Percentiles rank a stretch among this genome's conserved stretches.
phyloP scores from a whole-genome alignment of 2,329 filamentous ascomycete genomes.

The Xylaria sp. region DNA sequence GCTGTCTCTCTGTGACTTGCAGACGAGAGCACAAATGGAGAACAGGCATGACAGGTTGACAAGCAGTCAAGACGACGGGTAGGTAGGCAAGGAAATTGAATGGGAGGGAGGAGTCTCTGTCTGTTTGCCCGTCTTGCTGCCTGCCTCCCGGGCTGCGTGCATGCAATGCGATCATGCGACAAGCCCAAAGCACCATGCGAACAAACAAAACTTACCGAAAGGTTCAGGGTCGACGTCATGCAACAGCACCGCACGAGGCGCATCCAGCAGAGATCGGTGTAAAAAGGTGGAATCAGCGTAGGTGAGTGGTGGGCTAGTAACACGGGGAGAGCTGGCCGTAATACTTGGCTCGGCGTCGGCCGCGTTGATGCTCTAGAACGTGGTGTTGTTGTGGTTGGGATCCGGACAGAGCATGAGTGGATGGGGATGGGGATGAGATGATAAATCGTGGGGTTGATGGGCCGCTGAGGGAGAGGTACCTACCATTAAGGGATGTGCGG shows the following conservation, averaged over 20 bases:
- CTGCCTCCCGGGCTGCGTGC: background rate
- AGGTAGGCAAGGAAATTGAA: background rate
- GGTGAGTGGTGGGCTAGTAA: background rate
- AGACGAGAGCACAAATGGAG: background rate
- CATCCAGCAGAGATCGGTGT: background rate
- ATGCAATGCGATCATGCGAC: conserved; percentile 6
- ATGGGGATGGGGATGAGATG: conserved; percentile 13
- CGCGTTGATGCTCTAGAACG: background rate
- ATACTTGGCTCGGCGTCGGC: background rate
- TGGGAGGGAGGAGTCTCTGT: background rate
- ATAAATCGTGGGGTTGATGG: conserved; percentile 31
- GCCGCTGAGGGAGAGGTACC: background rate
- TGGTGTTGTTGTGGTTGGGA: conserved; percentile 2
- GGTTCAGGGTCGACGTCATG: conserved; percentile 2
- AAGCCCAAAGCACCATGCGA: background rate
- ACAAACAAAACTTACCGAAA: conserved; percentile 14
- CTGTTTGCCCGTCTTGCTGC: background rate
- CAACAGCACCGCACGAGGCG: background rate
- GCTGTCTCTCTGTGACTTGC: too few species aligned
- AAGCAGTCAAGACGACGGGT: background rate
- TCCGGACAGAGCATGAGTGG: background rate
- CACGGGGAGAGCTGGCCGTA: background rate
- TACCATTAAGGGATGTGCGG: background rate
- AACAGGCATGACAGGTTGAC: background rate
- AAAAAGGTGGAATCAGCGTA: background rate